A percentile compares a stretch with the other conserved stretches of the same genome.
These are phyloP conservation scores for Podospora australis DNA, from an alignment of 495 filamentous ascomycete species.

Conservation along the genomic window DNA sequence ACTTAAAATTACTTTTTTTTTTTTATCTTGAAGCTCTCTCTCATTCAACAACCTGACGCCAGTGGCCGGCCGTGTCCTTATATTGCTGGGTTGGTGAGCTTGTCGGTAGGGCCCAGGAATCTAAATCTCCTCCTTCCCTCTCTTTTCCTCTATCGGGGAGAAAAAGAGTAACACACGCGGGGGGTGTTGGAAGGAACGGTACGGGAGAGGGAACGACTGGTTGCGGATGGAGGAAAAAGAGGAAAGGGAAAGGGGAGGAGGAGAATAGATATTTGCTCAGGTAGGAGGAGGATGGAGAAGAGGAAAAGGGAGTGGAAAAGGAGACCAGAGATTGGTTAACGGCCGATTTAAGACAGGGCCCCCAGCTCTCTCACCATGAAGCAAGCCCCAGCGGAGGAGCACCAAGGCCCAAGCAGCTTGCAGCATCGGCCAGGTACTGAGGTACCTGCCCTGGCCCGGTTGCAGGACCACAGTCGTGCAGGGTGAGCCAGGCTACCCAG, in stretches of 20 bases:
- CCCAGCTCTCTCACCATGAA: slow-evolving; percentile 22
- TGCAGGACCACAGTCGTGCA: slow-evolving; percentile 15
- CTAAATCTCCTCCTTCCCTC: slow-evolving; percentile 38
- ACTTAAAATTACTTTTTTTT: not conserved
- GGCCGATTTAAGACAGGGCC: slow-evolving; percentile 47
- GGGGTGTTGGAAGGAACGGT: slow-evolving; percentile 40
- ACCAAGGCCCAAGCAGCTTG: slow-evolving; percentile 26
- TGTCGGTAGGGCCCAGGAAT: slow-evolving; percentile 28
- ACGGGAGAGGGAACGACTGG: slow-evolving; percentile 44
- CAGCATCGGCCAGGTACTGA: slow-evolving; percentile 24
- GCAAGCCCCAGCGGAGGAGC: not conserved
- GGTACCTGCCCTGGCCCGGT: slow-evolving; percentile 23
- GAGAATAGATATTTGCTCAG: slow-evolving; percentile 49
- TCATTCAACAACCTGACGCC: slow-evolving; percentile 16
- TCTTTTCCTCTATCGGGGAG: slow-evolving; percentile 28
- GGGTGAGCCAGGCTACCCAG: slow-evolving; percentile 19
- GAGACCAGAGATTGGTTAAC: slow-evolving; percentile 40
- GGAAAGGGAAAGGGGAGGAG: slow-evolving; percentile 44
- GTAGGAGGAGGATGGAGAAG: slow-evolving; percentile 51
- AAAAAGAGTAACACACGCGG: slow-evolving; percentile 26
- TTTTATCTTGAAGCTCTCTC: slow-evolving; percentile 9
- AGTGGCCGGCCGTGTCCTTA: slow-evolving; percentile 24
- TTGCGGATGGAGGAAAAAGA: slow-evolving; percentile 48
- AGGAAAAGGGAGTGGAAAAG: slow-evolving; percentile 49
- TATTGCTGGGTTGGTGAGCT: slow-evolving; percentile 20